A percentile compares a stretch with the other conserved stretches of the same genome.
These are phyloP conservation scores for Alternaria sp. DNA, from an alignment of 2,329 filamentous ascomycete species.

Conservation along the genomic window DNA sequence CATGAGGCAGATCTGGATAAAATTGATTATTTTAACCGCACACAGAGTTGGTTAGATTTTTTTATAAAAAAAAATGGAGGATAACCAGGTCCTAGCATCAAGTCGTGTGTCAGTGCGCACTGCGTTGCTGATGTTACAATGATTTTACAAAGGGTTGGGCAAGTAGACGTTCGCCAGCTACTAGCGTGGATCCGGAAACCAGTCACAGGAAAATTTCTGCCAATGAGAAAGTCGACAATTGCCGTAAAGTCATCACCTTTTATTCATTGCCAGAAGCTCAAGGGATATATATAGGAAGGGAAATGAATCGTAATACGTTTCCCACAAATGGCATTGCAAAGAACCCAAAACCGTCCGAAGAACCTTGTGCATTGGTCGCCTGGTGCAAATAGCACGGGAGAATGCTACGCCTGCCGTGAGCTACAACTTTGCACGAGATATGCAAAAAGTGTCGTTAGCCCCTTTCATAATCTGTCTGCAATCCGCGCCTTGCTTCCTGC, in stretches of 20 bases:
- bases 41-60: not conserved
- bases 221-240: conserved; percentile 32
- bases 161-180: conserved; percentile 23
- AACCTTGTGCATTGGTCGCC: conserved; percentile 48
- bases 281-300: conserved; percentile 48
- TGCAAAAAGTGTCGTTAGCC: conserved; percentile 36
- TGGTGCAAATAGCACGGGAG: conserved; percentile 44
- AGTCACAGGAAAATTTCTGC: conserved; percentile 31
- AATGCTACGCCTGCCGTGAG: conserved; percentile 44
- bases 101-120: not conserved
- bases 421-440: conserved; percentile 36
- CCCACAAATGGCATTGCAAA: conserved; percentile 52
- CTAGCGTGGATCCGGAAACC: conserved; percentile 39
- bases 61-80: not conserved
- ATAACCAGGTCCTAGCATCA: not conserved
- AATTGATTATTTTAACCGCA: not conserved
- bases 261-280: conserved; percentile 50
- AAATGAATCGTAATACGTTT: conserved; percentile 48
- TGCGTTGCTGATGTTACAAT: not conserved
- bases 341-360: conserved; percentile 49
- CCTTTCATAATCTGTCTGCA: conserved; percentile 36
- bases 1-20: not conserved
- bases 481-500: conserved; percentile 40
- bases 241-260: conserved; percentile 49
- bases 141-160: not conserved